Evolutionary conservation across 192 early-diverging fungal species (phyloP), one percentile per base, ranked within the genome.

Genomic region (Coemansia aciculifera): DNA sequence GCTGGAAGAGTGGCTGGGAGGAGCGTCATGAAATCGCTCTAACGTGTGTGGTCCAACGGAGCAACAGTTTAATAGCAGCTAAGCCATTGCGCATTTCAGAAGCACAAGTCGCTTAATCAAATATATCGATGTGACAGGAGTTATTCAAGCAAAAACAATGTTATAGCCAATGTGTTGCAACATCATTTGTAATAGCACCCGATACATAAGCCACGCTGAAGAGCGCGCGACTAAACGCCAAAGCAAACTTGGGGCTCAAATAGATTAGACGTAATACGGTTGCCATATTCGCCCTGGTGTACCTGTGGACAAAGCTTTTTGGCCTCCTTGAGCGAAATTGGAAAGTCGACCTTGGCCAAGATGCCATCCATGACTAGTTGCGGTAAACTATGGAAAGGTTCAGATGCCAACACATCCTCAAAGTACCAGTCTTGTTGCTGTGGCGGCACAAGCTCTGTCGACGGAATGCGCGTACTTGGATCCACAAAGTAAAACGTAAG

Each of bases 401-500:
- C 49, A 27, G 24, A 52, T 2, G 24, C 9, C 9, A 44, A 3
- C 7, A 37, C 66, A n/a, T 63, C 13, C 17, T 66, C 56, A 39
- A 59, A 32, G 49, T 51, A 56, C 82, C 82, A 84, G 3, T 44
- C 75, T 54, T 59, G 43, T 61, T 87, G 80, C 65, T 91, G 87
- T 13, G 86, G 85, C 1, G 88, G 85, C 0, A 90, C 84, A 43
- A 79, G 8, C 3, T 52, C 52, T 7, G 87, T 88, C 24, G 83
- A 86, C 10, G 73, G 15, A 38, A 87, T 76, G 10, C 57, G 64
- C 0, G 54, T 44, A 1, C 66, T 51, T 0, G 90, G 90, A 56
- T 91, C 69, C 1, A 91, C 74, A 21, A 91, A 64, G 75, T 90
- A 89, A 52, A 90, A 89, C n/a, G 62, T 67, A 0, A 90, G 77